A percentile compares a stretch with the other conserved stretches of the same genome.
phyloP scores from a whole-genome alignment of 2,329 filamentous ascomycete species.

The Fusarium multiceps region DNA sequence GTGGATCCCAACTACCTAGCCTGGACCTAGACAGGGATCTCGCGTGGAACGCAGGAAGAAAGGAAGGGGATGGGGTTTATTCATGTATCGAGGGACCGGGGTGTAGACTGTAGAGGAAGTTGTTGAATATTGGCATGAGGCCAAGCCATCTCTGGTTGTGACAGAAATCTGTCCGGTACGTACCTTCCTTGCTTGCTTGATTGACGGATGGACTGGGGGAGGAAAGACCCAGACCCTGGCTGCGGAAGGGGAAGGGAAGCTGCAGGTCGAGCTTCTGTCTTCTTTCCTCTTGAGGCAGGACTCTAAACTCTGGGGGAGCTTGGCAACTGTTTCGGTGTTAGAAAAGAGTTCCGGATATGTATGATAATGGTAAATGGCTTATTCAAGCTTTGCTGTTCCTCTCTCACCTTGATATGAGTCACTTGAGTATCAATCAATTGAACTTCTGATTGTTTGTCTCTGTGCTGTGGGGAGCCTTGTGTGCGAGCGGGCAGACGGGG shows the following conservation, averaged over 20 bases:
- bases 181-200: slow-evolving; percentile 25
- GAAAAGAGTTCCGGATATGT: slow-evolving; percentile 24
- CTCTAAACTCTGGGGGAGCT: slow-evolving; percentile 31
- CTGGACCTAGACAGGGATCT: slow-evolving; percentile 28
- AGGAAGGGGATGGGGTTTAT: slow-evolving; percentile 31
- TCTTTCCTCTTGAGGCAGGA: slow-evolving; percentile 40
- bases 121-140: background rate
- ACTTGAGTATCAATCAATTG: slow-evolving; percentile 6
- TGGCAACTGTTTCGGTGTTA: slow-evolving; percentile 25
- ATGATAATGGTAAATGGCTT: background rate
- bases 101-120: background rate
- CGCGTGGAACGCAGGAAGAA: slow-evolving; percentile 38
- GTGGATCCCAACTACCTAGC: slow-evolving; percentile 18
- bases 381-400: background rate
- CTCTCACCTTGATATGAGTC: slow-evolving; percentile 21
- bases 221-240: slow-evolving; percentile 23
- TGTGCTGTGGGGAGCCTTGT: background rate
- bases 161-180: slow-evolving; percentile 23
- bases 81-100: slow-evolving; percentile 41
- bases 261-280: slow-evolving; percentile 37
- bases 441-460: background rate
- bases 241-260: slow-evolving; percentile 32
- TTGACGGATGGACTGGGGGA: background rate
- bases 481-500: background rate
- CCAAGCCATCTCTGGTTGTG: slow-evolving; percentile 2